Base-by-base conservation (phyloP, 768 basidiomycete species). In the Lactarius evosmus region DNA sequence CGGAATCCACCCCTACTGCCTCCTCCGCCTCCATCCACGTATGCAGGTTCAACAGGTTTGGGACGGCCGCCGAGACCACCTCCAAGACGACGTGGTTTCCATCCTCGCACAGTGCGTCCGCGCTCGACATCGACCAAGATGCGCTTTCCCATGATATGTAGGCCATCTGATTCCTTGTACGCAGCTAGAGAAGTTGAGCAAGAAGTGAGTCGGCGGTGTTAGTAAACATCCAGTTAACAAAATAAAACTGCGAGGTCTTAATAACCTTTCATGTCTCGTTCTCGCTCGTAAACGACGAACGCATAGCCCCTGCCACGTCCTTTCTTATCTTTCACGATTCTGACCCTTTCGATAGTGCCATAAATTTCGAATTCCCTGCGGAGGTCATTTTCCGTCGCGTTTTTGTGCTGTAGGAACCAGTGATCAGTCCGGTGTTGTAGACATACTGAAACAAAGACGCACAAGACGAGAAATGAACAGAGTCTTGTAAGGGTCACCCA, bases 41-140 rank as follows among this genome's bases (percentile, higher is more conserved):
- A 67, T 62, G 79, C 5, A 0, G 72, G 71, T 16, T 73, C 73
- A 17, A 84, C 85, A 4, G 86, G 86, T 74, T 98, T 98, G 22
- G 95, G 94, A 63, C 96, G 83, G 30, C 97, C 97, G n/a, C 97
- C 97, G n/a, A 98, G 82, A 6, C 97, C 97, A n/a, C 97, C 97
- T 22, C 96, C 97, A 0, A 98, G 79, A 58, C 95, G 87, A 55
- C 94, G 88, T 1, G 97, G 97, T 74, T 97, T 98, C 97, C 97
- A 99, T 2, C 95, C 97, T 63, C 96, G 87, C 30, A 99, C 97
- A 12, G 97, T 99, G 55, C 97, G 86, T 22, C 97, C 97, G 38
- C 97, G 89, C 76, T 99, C 97, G 66, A 99, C 97, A 73, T 99
- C 97, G 57, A 99, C 96, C 38, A 98, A 82, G 68, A 98, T 95